phyloP scores from a whole-genome alignment of 345 rosid genomes.

The Populus davidiana region DNA sequence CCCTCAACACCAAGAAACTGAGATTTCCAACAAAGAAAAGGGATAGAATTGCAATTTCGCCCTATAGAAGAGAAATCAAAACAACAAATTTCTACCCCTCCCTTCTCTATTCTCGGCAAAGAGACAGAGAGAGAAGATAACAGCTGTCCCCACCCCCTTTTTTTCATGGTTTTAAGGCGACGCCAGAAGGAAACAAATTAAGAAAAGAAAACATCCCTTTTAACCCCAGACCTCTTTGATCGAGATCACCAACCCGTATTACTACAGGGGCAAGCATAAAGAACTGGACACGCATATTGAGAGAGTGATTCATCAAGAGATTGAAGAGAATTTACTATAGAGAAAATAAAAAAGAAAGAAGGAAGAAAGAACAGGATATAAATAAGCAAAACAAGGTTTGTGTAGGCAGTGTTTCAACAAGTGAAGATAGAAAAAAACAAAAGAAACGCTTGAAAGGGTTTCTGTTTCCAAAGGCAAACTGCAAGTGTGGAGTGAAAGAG shows the following conservation, averaged over 20 bases:
- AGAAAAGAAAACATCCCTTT: not conserved
- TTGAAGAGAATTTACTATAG: not conserved
- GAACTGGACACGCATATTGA: conserved; percentile 8
- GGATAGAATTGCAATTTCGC: not conserved
- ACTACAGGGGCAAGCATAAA: conserved; percentile 22
- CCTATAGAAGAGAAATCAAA: not conserved
- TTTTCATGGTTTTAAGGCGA: not conserved
- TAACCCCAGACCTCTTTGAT: not conserved
- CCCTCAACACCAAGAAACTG: not conserved
- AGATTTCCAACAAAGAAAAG: not conserved
- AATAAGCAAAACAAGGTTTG: not conserved
- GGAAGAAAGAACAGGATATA: not conserved
- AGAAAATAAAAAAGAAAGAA: not conserved
- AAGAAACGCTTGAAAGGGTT: not conserved
- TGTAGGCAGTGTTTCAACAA: not conserved
- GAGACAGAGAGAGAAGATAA: not conserved
- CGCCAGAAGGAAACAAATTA: not conserved
- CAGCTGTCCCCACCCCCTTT: conserved; percentile 6
- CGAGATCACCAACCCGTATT: conserved; percentile 17
- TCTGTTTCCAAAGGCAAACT: not conserved
- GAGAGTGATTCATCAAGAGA: conserved; percentile 20
- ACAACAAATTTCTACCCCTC: not conserved
- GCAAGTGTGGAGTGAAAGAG: not conserved
- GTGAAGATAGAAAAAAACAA: not conserved
- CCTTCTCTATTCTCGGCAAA: not conserved